A percentile compares a stretch with the other conserved stretches of the same genome.
Evolutionary conservation across 768 basidiomycete genomes (phyloP).

Genomic region (Suillus tomentosus): DNA sequence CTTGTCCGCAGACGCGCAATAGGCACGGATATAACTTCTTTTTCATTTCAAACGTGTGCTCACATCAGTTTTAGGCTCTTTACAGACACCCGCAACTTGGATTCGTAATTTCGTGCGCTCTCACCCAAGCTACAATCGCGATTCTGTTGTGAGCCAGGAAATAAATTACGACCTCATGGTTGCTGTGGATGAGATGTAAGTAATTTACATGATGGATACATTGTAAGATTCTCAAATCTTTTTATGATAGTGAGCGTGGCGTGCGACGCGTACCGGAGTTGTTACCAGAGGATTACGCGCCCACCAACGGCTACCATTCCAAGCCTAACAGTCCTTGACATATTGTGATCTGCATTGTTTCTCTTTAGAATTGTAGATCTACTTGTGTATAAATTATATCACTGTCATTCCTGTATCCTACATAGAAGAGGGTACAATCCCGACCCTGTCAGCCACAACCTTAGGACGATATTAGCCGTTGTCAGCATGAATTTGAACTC

Average conservation of each 20-base stretch:
- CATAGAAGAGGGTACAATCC: not conserved
- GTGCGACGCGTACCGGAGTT: constrained; percentile 59
- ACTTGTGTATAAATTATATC: not conserved
- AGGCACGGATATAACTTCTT: constrained; percentile 49
- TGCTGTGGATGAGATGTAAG: constrained; percentile 91
- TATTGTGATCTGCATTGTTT: not conserved
- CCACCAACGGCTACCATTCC: constrained; percentile 30
- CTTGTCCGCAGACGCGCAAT: constrained; percentile 77
- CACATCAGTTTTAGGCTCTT: constrained; percentile 51
- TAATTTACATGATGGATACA: constrained; percentile 17
- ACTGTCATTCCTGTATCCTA: not conserved
- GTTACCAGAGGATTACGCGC: constrained; percentile 60
- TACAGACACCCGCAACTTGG: constrained; percentile 90
- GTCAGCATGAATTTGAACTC: not conserved
- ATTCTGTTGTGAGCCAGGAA: constrained; percentile 89
- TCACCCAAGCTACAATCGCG: constrained; percentile 89
- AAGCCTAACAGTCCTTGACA: constrained; percentile 26
- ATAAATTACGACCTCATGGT: constrained; percentile 94
- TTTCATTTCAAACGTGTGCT: constrained; percentile 12
- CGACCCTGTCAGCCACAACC: not conserved
- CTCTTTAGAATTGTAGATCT: not conserved
- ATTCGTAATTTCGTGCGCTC: constrained; percentile 88
- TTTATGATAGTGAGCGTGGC: constrained; percentile 61
- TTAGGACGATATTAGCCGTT: too few relatives aligned
- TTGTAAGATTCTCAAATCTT: not conserved